Evolutionary conservation across 2,329 filamentous ascomycete species (phyloP).

Genomic region (Lasiodiplodia theobromae): DNA sequence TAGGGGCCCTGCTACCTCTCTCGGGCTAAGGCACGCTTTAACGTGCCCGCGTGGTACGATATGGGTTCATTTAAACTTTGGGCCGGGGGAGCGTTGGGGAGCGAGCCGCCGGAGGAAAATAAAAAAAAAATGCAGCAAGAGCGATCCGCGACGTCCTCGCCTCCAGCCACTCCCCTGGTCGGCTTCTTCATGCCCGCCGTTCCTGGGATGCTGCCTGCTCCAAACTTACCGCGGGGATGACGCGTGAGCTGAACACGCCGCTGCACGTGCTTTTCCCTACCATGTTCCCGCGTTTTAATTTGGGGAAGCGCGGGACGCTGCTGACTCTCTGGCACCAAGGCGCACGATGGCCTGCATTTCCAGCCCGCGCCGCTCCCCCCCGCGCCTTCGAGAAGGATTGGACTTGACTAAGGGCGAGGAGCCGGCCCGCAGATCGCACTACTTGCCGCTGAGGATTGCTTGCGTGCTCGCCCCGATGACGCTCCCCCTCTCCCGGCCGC

Average conservation of each 20-base stretch:
- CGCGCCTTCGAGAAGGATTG: constrained; percentile 6
- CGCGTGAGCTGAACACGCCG: constrained; percentile 8
- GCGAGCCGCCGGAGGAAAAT: constrained; percentile 9
- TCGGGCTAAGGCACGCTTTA: neutral
- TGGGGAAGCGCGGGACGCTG: constrained; percentile 13
- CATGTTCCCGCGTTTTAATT: constrained; percentile 10
- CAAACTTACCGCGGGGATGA: constrained; percentile 8
- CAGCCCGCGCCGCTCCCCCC: neutral
- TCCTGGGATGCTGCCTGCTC: constrained; percentile 7
- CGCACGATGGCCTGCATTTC: constrained; percentile 7
- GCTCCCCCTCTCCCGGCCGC: neutral
- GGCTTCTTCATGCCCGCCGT: neutral
- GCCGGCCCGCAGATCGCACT: neutral
- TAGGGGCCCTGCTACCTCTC: neutral
- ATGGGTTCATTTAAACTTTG: constrained; percentile 27
- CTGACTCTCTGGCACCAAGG: constrained; percentile 1
- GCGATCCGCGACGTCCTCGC: constrained; percentile 4
- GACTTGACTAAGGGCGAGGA: neutral
- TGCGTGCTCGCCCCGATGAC: constrained; percentile 2
- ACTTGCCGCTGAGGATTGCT: neutral
- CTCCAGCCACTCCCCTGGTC: constrained; percentile 4
- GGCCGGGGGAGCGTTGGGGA: constrained; percentile 7
- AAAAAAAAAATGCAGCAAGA: neutral
- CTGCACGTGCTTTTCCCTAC: constrained; percentile 19
- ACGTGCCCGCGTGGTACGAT: constrained; percentile 11